These are phyloP conservation scores for Clonostachys sp. DNA, from an alignment of 2,329 filamentous ascomycete species.

Conservation along the genomic window DNA sequence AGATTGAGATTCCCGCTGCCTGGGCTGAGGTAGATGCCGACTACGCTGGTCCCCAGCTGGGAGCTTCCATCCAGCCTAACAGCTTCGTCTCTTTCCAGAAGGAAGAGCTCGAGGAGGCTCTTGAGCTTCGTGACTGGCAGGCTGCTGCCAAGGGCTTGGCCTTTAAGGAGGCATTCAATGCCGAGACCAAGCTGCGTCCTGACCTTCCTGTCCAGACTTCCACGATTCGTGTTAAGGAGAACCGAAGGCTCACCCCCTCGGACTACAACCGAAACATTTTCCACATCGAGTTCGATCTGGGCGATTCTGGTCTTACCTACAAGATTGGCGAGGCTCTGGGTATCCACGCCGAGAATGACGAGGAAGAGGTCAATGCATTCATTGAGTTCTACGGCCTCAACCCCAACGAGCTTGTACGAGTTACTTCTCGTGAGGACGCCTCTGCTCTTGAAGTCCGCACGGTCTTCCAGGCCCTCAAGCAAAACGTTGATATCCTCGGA, in stretches of 20 bases:
- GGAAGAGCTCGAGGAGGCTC: constrained; percentile 62
- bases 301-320: constrained; percentile 85
- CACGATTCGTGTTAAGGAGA: constrained; percentile 89
- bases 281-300: constrained; percentile 98
- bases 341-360: constrained; percentile 92
- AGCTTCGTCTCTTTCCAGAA: constrained; percentile 82
- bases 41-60: constrained; percentile 45
- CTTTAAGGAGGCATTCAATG: constrained; percentile 93
- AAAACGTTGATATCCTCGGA: constrained; percentile 95
- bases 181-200: constrained; percentile 69
- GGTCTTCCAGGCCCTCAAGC: constrained; percentile 83
- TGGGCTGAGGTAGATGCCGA: constrained; percentile 68
- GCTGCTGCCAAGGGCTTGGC: constrained; percentile 78
- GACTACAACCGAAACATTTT: constrained; percentile 98
- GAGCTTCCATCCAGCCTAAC: constrained; percentile 64
- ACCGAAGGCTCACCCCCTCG: constrained; percentile 81
- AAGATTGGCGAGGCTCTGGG: constrained; percentile 96
- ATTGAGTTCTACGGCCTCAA: constrained; percentile 87
- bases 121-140: constrained; percentile 71
- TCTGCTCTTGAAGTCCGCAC: constrained; percentile 79
- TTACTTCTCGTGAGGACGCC: constrained; percentile 77
- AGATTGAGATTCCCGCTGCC: constrained; percentile 70
- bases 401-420: constrained; percentile 80
- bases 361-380: constrained; percentile 73
- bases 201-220: constrained; percentile 83